Evolutionary conservation across 1,284 basidiomycete species (phyloP).

Genomic region (Hortiboletus rubellus): DNA sequence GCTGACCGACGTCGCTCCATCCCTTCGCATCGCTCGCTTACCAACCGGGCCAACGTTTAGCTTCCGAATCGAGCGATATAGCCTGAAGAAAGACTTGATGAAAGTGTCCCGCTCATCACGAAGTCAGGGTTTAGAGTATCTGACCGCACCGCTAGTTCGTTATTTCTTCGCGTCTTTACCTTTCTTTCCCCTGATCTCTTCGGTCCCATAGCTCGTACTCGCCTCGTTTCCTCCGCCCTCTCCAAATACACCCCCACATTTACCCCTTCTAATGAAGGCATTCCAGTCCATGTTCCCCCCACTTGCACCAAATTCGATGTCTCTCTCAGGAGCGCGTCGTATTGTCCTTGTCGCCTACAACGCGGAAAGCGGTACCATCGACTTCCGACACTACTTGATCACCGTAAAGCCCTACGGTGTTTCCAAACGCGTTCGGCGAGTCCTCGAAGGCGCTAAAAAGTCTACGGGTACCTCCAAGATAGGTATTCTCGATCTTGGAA

Average conservation of each 20-base stretch:
- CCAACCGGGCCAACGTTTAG: constrained; percentile 93
- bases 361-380: constrained; percentile 81
- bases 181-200: background rate
- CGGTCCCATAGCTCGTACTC: constrained; percentile 58
- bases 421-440: constrained; percentile 86
- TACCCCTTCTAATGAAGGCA: constrained; percentile 76
- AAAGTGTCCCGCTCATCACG: constrained; percentile 67
- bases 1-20: constrained; percentile 82
- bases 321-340: constrained; percentile 82
- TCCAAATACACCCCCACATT: constrained; percentile 68
- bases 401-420: constrained; percentile 94
- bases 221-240: constrained; percentile 74
- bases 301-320: constrained; percentile 77
- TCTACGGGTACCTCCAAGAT: constrained; percentile 39
- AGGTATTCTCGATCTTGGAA: constrained; percentile 76
- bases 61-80: constrained; percentile 92
- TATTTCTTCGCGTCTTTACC: background rate
- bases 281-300: constrained; percentile 90
- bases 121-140: constrained; percentile 82
- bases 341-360: constrained; percentile 95
- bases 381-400: constrained; percentile 95
- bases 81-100: constrained; percentile 82
- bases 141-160: constrained; percentile 81
- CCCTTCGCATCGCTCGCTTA: constrained; percentile 86
- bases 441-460: constrained; percentile 70